Evolutionary conservation across 192 early-diverging fungal species (phyloP).

Genomic region (Physocladia obscura): DNA sequence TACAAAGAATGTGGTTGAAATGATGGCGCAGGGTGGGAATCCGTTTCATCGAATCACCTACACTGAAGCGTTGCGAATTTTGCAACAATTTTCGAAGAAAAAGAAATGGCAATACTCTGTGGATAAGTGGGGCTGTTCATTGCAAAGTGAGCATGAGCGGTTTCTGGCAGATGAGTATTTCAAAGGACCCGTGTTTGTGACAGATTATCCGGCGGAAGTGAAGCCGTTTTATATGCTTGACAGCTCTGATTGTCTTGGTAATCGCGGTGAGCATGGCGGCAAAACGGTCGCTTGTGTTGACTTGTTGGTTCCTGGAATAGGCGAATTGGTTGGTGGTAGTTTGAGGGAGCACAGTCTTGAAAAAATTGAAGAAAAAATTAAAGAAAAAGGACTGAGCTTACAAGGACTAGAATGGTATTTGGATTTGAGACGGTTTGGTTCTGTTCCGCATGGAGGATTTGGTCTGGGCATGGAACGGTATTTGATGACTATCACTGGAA

Average conservation of each 20-base stretch:
- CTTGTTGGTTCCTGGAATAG: constrained; percentile 77
- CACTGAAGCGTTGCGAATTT: constrained; percentile 71
- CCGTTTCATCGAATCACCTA: constrained; percentile 76
- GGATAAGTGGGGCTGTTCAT: constrained; percentile 63
- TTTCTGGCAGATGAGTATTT: constrained; percentile 68
- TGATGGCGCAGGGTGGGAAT: constrained; percentile 6
- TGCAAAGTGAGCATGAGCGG: constrained; percentile 86
- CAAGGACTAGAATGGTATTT: constrained; percentile 83
- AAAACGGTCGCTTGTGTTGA: constrained; percentile 81
- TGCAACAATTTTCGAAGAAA: constrained; percentile 43
- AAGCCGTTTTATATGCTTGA: constrained; percentile 88
- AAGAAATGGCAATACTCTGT: constrained; percentile 63
- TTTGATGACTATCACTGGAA: constrained; percentile 73
- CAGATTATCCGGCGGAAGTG: constrained; percentile 73
- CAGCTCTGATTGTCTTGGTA: constrained; percentile 46
- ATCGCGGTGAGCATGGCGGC: constrained; percentile 1
- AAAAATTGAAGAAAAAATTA: constrained; percentile 54
- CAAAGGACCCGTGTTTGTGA: constrained; percentile 83
- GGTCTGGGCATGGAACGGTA: constrained; percentile 88
- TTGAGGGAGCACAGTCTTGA: constrained; percentile 73
- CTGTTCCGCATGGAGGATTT: constrained; percentile 83
- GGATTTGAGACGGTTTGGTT: constrained; percentile 79
- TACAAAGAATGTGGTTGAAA: constrained; percentile 32
- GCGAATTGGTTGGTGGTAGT: constrained; percentile 83
- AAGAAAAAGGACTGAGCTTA: constrained; percentile 51